Evolutionary conservation across 495 filamentous ascomycete genomes (phyloP).

Genomic region (Trichoderma parareesei): DNA sequence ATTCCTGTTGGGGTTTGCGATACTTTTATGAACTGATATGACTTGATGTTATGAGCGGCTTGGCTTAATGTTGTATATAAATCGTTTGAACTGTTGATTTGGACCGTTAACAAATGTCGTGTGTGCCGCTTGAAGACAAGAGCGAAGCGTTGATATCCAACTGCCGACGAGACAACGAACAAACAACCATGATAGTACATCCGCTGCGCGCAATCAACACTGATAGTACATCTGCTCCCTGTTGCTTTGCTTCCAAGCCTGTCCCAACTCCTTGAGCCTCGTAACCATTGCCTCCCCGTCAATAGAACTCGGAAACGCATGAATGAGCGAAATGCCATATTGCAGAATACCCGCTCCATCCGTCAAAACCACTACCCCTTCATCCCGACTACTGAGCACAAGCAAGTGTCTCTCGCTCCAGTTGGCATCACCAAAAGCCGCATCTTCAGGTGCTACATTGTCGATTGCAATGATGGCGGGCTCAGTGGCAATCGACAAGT

Average conservation of each 20-base stretch:
- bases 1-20: no score
- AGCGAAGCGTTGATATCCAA: background rate
- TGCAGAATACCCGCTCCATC: background rate
- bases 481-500: background rate
- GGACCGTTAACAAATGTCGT: no score
- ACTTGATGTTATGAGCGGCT: no score
- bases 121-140: background rate
- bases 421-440: constrained; percentile 16
- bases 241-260: background rate
- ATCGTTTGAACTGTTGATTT: no score
- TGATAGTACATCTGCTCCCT: background rate
- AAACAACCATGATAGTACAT: background rate
- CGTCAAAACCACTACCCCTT: background rate
- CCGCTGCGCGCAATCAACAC: background rate
- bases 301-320: background rate
- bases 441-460: constrained; percentile 30
- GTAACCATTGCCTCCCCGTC: background rate
- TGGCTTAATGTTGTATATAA: no score
- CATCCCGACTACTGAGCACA: background rate
- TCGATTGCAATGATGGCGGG: constrained; percentile 28
- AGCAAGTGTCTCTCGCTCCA: background rate
- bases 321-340: constrained; percentile 6
- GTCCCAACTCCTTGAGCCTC: background rate
- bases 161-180: background rate
- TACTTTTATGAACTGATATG: no score